Percentiles rank a stretch among this genome's conserved stretches.
These are phyloP conservation scores for Neocucurbitaria cava DNA, from an alignment of 2,329 filamentous ascomycete genomes.

Conservation along the genomic window DNA sequence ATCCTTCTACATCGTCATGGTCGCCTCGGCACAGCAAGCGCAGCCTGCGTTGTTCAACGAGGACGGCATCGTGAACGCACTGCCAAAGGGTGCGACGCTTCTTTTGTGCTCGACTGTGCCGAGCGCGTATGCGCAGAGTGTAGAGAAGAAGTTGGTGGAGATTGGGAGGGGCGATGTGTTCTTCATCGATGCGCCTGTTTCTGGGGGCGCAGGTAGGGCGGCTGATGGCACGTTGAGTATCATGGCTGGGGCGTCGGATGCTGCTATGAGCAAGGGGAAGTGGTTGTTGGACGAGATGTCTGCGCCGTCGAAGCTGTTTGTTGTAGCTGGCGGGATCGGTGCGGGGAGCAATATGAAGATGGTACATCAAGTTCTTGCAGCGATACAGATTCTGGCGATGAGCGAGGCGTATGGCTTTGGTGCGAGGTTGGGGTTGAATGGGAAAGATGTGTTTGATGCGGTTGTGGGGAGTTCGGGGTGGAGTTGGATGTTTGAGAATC, in stretches of 20 bases:
- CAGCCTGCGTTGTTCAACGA: conserved; percentile 69
- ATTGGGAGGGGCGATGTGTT: conserved; percentile 67
- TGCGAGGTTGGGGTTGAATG: conserved; percentile 61
- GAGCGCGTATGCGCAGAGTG: conserved; percentile 67
- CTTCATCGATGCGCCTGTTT: conserved; percentile 76
- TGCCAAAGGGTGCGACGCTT: conserved; percentile 66
- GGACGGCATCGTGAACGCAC: conserved; percentile 56
- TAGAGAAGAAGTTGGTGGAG: conserved; percentile 63
- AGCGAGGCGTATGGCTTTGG: conserved; percentile 65
- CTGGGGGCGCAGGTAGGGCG: conserved; percentile 71
- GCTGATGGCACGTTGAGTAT: conserved; percentile 77
- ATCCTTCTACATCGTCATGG: conserved; percentile 74
- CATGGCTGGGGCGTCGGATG: conserved; percentile 70
- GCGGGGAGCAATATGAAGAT: conserved; percentile 65
- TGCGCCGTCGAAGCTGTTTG: conserved; percentile 64
- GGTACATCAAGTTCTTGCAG: conserved; percentile 65
- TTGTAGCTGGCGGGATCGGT: conserved; percentile 60
- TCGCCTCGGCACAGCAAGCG: conserved; percentile 74
- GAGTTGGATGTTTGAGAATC: conserved; percentile 64
- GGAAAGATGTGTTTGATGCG: conserved; percentile 57
- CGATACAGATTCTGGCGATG: conserved; percentile 63
- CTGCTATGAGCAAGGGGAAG: conserved; percentile 63
- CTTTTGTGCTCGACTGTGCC: conserved; percentile 75
- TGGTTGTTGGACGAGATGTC: conserved; percentile 70
- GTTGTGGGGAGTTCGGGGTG: conserved; percentile 55